Conservation (phyloP, 169 alveolate species). For the Plasmodium reichenowi region DNA sequence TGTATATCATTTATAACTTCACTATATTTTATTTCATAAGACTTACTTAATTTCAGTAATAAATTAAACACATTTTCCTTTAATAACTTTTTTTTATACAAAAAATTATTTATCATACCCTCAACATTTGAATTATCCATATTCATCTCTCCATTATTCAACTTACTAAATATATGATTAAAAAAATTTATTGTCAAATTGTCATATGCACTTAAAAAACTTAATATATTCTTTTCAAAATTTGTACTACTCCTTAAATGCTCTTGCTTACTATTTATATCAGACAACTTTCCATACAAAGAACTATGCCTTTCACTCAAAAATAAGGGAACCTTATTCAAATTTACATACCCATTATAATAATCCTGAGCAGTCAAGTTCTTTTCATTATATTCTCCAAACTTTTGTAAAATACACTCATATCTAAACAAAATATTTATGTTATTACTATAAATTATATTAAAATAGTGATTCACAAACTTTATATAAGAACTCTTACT, state of each 20-base stretch:
- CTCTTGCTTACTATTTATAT: constrained; percentile 29
- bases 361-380: constrained; percentile 60
- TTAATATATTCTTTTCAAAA: constrained; percentile 38
- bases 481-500: constrained; percentile 66
- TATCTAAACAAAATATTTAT: constrained; percentile 44
- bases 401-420: constrained; percentile 67
- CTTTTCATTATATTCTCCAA: constrained; percentile 49
- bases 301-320: constrained; percentile 6
- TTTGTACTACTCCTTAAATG: constrained; percentile 20
- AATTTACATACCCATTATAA: constrained; percentile 50
- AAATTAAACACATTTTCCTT: constrained; percentile 66
- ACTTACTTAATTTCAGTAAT: constrained; percentile 36
- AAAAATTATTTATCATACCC: constrained; percentile 42
- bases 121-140: constrained; percentile 49
- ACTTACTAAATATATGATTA: constrained; percentile 59
- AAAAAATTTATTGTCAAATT: constrained; percentile 63
- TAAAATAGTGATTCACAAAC: constrained; percentile 57
- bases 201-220: constrained; percentile 44
- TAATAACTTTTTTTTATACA: constrained; percentile 52
- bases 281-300: constrained; percentile 11
- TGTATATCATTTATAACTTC: constrained; percentile 28
- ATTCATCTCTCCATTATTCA: constrained; percentile 50
- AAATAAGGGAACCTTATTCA: constrained; percentile 47
- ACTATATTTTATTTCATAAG: constrained; percentile 55
- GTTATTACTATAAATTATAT: constrained; percentile 64